Evolutionary conservation across 345 rosid genomes (phyloP).

Genomic region (Brassica juncea): DNA sequence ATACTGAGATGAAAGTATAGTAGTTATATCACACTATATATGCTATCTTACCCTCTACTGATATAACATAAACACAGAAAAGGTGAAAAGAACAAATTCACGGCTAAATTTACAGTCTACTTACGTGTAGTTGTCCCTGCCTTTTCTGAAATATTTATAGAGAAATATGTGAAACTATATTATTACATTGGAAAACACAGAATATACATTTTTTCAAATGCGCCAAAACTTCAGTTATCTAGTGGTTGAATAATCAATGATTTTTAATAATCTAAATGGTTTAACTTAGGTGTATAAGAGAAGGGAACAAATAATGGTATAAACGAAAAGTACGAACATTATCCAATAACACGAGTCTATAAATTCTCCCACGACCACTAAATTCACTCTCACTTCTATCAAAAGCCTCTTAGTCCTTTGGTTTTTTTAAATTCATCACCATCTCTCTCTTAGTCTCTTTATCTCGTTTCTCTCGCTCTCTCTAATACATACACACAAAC

Average conservation of each 20-base stretch:
- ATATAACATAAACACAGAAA: not conserved
- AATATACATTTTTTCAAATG: not conserved
- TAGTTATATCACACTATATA: too few relatives aligned
- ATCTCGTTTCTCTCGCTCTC: not conserved
- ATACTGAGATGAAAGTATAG: too few relatives aligned
- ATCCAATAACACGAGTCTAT: constrained; percentile 24
- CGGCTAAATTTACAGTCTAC: not conserved
- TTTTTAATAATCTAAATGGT: not conserved
- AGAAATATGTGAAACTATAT: not conserved
- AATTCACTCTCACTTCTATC: constrained; percentile 18
- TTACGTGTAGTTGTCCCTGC: not conserved
- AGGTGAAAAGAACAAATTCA: not conserved
- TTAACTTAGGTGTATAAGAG: not conserved
- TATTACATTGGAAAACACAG: too few relatives aligned
- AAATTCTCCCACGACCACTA: constrained; percentile 20
- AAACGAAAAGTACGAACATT: constrained; percentile 12
- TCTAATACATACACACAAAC: not conserved
- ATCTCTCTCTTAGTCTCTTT: constrained; percentile 1
- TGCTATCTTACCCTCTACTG: not conserved
- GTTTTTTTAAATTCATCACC: not conserved
- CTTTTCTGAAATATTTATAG: not conserved
- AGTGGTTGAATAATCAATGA: constrained; percentile 21
- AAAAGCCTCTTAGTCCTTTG: constrained; percentile 2
- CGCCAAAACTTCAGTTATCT: not conserved
- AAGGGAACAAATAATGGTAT: not conserved